These are phyloP conservation scores for Boletus albobrunnescens DNA, from an alignment of 1,284 basidiomycete species.

Conservation along the genomic window DNA sequence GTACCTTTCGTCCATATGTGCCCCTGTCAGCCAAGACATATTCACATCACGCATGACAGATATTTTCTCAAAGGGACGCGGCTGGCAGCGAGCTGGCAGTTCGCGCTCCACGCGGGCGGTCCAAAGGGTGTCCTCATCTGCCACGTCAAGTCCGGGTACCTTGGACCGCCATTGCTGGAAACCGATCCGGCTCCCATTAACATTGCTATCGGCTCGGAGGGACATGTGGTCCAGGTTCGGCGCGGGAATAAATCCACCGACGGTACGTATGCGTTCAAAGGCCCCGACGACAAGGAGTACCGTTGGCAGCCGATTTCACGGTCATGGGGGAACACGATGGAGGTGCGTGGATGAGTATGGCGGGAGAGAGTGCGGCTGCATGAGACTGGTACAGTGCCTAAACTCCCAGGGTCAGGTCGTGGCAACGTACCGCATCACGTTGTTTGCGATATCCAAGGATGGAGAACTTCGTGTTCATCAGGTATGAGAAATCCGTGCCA, in stretches of 20 bases:
- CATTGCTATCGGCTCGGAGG: slow-evolving; percentile 15
- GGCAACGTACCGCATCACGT: slow-evolving; percentile 32
- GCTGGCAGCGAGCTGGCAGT: slow-evolving; percentile 18
- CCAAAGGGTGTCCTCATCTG: slow-evolving; percentile 23
- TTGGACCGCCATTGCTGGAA: slow-evolving; percentile 19
- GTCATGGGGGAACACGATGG: slow-evolving; percentile 15
- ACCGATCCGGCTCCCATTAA: slow-evolving; percentile 19
- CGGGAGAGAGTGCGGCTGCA: background rate
- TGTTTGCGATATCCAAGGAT: slow-evolving; percentile 31
- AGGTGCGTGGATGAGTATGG: slow-evolving; percentile 14
- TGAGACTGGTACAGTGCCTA: slow-evolving; percentile 21
- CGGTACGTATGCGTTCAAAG: slow-evolving; percentile 22
- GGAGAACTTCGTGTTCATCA: slow-evolving; percentile 32
- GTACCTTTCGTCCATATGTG: too few species aligned
- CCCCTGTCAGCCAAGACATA: background rate
- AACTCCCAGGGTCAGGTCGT: slow-evolving; percentile 22
- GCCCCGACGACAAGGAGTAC: slow-evolving; percentile 23
- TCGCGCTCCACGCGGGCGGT: slow-evolving; percentile 19
- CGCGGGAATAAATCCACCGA: slow-evolving; percentile 6
- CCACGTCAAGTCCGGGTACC: slow-evolving; percentile 27
- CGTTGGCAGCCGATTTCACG: slow-evolving; percentile 22
- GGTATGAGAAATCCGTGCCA: slow-evolving; percentile 14
- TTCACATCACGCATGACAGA: slow-evolving; percentile 13
- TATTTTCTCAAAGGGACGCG: slow-evolving; percentile 26
- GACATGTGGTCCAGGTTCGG: slow-evolving; percentile 9